phyloP scores from a whole-genome alignment of 176 grass and related monocot species.

The Canna indica region DNA sequence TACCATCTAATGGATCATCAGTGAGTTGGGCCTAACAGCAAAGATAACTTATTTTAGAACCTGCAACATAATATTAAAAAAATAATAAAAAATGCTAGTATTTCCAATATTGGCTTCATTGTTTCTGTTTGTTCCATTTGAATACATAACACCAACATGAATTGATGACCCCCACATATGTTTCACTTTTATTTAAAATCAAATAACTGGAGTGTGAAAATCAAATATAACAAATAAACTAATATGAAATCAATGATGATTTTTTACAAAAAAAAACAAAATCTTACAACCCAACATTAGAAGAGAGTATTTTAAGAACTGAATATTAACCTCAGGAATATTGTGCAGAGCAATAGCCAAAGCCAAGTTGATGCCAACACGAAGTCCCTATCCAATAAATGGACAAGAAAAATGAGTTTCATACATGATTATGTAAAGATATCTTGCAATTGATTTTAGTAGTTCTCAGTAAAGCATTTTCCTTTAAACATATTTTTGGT shows the following conservation, averaged over 20 bases:
- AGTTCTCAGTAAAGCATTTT: background rate
- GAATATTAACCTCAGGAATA: constrained; percentile 75
- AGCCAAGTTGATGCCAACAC: constrained; percentile 84
- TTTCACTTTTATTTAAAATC: background rate
- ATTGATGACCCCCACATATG: background rate
- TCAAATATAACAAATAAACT: background rate
- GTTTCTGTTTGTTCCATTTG: background rate
- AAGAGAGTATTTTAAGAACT: background rate
- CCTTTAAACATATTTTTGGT: background rate
- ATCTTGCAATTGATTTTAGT: background rate
- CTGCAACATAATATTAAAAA: no score
- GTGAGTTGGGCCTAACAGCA: no score
- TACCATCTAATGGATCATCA: no score
- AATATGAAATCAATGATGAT: constrained; percentile 1
- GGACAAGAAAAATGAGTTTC: background rate
- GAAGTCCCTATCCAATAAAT: constrained; percentile 59
- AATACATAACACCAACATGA: background rate
- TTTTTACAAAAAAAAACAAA: background rate
- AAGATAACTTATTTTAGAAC: no score
- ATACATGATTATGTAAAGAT: background rate
- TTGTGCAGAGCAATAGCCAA: constrained; percentile 96
- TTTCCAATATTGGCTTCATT: no score
- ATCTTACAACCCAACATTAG: background rate
- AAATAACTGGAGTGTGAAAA: background rate
- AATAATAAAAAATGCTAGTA: no score